Conservation (phyloP, 768 basidiomycete species). For the Favolaschia claudopus region DNA sequence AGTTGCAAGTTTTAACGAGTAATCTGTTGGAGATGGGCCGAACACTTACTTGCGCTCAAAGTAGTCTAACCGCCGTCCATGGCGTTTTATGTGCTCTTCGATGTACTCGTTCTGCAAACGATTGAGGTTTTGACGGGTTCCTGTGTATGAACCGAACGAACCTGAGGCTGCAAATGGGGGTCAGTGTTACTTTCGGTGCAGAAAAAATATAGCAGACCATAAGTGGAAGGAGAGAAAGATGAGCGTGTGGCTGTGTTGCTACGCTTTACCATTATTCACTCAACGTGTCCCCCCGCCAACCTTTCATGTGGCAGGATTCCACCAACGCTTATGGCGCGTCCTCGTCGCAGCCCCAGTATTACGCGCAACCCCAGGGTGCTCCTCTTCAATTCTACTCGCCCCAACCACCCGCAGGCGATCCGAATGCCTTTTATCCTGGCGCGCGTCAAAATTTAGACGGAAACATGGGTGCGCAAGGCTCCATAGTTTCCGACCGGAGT, state of each 20-base stretch:
- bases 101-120: slow-evolving; percentile 94
- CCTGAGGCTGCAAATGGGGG: slow-evolving; percentile 21
- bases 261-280: background rate
- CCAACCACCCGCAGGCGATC: slow-evolving; percentile 56
- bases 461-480: slow-evolving; percentile 62
- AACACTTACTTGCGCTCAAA: slow-evolving; percentile 84
- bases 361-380: slow-evolving; percentile 59
- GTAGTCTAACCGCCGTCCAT: slow-evolving; percentile 95
- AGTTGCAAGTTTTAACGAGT: slow-evolving; percentile 5
- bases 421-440: slow-evolving; percentile 69
- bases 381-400: slow-evolving; percentile 80
- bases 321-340: slow-evolving; percentile 63
- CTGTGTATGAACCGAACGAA: background rate
- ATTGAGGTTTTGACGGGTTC: background rate
- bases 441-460: slow-evolving; percentile 83
- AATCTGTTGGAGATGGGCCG: background rate
- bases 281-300: slow-evolving; percentile 15
- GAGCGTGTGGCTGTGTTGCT: background rate
- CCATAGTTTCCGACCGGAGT: slow-evolving; percentile 54
- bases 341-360: slow-evolving; percentile 68
- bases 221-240: slow-evolving; percentile 24
- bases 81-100: slow-evolving; percentile 97
- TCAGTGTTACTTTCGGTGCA: background rate
- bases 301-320: slow-evolving; percentile 79
- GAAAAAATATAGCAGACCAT: slow-evolving; percentile 47